Evolutionary conservation across 78 protist species (phyloP), one percentile per base, ranked within the genome.

Genomic region (Dictyostelium capitatum): DNA sequence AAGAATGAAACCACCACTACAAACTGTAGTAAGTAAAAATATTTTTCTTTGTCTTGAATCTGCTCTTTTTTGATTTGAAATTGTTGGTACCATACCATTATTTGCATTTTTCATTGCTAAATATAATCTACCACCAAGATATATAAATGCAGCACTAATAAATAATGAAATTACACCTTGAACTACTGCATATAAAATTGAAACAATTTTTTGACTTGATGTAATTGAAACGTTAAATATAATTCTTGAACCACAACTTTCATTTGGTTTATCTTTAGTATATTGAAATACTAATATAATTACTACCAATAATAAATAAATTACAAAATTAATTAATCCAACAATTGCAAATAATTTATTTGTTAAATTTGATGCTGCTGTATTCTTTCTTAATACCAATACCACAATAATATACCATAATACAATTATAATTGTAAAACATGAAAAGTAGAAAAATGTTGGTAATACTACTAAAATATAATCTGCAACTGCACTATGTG

Each of bases 391-490:
- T 25, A 67, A 17, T 32, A 67, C 75, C 5, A 67, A 32, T 1
- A 47, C 51, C 7, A 37, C 46, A 14, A 73, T 8, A 15, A 46
- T 53, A 32, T 51, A 70, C 90, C 81, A 70, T 1, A 70, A 17
- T 0, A 82, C 90, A 15, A 82, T n/a, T 20, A 82, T 51, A 14
- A 82, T 32, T 3, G 90, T 82, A 15, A 69, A 70, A 5, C 64
- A 43, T 4, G 69, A 51, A 15, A 82, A 80, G 46, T 80, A 80
- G 25, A 80, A 25, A 50, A 80, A 80, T 19, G 75, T 62, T 37
- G 87, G 87, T n/a, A 70, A 46, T 0, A 82, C 69, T 6, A 69
- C 79, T 0, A 82, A 15, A 50, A 82, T 62, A 82, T 82, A 82
- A 37, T 69, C 90, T 1, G 75, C 79, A 4, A 87, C 84, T 0